phyloP scores from a whole-genome alignment of 139 green algal genomes.

The Tetradesmus lagerheimii region DNA sequence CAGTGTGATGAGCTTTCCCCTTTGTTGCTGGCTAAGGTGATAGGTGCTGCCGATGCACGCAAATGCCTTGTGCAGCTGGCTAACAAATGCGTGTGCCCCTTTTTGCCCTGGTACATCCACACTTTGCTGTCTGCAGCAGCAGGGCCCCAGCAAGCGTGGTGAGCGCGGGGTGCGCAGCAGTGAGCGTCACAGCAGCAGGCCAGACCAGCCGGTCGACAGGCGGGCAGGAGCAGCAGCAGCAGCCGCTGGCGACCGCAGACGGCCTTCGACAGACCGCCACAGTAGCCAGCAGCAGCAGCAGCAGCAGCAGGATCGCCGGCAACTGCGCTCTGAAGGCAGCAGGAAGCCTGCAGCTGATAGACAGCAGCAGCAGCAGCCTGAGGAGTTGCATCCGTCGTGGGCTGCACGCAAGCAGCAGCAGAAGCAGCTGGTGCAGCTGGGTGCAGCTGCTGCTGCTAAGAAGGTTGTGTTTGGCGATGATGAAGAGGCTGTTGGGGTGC shows the following conservation, averaged over 20 bases:
- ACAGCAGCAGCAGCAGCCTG: neutral
- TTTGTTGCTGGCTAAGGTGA: no score
- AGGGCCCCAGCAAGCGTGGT: neutral
- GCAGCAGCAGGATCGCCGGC: neutral
- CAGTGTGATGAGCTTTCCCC: no score
- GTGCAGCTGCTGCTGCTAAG: neutral
- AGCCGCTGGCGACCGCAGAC: no score
- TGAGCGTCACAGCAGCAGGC: neutral
- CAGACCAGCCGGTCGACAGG: neutral
- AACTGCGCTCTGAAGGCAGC: neutral
- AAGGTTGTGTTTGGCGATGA: conserved; percentile 50
- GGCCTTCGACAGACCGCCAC: no score
- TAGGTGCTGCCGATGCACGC: neutral
- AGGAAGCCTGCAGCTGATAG: neutral
- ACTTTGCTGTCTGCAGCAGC: neutral
- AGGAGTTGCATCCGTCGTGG: conserved; percentile 47
- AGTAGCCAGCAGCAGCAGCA: neutral
- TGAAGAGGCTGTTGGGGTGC: neutral
- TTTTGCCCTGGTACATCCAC: neutral
- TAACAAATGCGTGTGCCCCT: neutral
- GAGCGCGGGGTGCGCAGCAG: no score
- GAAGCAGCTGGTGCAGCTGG: conserved; percentile 29
- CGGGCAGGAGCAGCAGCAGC: no score
- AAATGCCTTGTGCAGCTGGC: neutral
- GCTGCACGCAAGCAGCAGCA: conserved; percentile 43